Evolutionary conservation across 805 yeast genomes (phyloP), one percentile per base, ranked within the genome.

Genomic region (Candida takata): DNA sequence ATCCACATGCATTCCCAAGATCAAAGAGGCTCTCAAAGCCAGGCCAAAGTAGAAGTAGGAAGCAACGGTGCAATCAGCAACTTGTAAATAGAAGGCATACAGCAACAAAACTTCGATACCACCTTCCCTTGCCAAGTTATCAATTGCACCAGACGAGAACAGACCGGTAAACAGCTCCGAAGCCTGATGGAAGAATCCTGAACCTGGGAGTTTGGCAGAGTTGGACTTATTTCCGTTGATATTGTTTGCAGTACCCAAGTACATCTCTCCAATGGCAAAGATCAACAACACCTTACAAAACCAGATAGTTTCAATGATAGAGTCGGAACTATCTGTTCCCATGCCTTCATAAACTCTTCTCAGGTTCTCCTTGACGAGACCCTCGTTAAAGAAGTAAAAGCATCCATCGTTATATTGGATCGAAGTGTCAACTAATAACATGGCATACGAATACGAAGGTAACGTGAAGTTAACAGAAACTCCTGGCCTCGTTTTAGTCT

Each of bases 251-350:
- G 86, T 79, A 1, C 90, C 90, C 25, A 82, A 57, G 49, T 83
- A 83, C 84, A 83, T 81, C 53, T 83, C 94, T 13, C 94, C 92
- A 32, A 77, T 70, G 5, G 90, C 85, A 55, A 83, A 82, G 17
- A 83, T 79, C 35, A 83, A 57, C 16, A 83, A 52, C 6, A 81
- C 71, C 54, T 83, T 83, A 60, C 90, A 81, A 48, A 80, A 80
- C 86, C 88, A 83, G 31, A 83, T 80, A 1, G 87, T 77, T 53
- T 82, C 86, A 36, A 80, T 62, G 20, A 79, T 73, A 6, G 83
- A 70, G 42, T 79, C 71, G 5, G 58, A 55, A 23, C 63, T 57
- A 29, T 55, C 55, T 3, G 60, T 49, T 9, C 57, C 58, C 29
- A 45, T 27, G 4, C 62, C 61, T 20, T 79, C 72, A 53, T 80